phyloP scores from a whole-genome alignment of 495 filamentous ascomycete species.

The Cercophora newfieldiana region DNA sequence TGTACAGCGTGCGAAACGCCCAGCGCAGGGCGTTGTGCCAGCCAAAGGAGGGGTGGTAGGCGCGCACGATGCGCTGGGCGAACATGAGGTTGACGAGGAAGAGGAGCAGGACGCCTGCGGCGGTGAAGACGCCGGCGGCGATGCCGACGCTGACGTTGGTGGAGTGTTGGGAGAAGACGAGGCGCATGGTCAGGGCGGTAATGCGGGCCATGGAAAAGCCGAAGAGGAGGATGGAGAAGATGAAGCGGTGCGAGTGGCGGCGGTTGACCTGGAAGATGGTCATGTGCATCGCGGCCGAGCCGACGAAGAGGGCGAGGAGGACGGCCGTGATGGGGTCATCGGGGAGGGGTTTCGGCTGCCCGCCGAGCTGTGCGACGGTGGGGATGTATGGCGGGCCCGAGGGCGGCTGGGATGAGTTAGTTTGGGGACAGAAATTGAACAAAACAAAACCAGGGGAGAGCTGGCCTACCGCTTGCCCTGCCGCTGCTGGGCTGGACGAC shows the following conservation, averaged over 20 bases:
- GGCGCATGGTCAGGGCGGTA: slow-evolving; percentile 63
- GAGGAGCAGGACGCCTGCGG: slow-evolving; percentile 71
- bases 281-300: slow-evolving; percentile 59
- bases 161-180: slow-evolving; percentile 52
- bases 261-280: slow-evolving; percentile 60
- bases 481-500: not conserved
- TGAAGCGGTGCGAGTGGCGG: slow-evolving; percentile 61
- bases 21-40: slow-evolving; percentile 54
- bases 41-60: slow-evolving; percentile 64
- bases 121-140: slow-evolving; percentile 70
- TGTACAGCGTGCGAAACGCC: slow-evolving; percentile 57
- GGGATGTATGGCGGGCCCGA: slow-evolving; percentile 37
- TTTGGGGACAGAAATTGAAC: not conserved
- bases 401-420: slow-evolving; percentile 6
- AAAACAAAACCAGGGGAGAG: not conserved
- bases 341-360: slow-evolving; percentile 50
- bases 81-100: slow-evolving; percentile 80
- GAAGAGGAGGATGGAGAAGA: slow-evolving; percentile 65
- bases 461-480: not conserved
- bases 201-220: slow-evolving; percentile 77
- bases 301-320: slow-evolving; percentile 67
- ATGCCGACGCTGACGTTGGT: slow-evolving; percentile 59
- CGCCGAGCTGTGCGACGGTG: slow-evolving; percentile 55
- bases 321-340: slow-evolving; percentile 66
- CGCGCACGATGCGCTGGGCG: slow-evolving; percentile 71